Conservation (phyloP, 495 filamentous ascomycete species). For the Neurospora sp. region DNA sequence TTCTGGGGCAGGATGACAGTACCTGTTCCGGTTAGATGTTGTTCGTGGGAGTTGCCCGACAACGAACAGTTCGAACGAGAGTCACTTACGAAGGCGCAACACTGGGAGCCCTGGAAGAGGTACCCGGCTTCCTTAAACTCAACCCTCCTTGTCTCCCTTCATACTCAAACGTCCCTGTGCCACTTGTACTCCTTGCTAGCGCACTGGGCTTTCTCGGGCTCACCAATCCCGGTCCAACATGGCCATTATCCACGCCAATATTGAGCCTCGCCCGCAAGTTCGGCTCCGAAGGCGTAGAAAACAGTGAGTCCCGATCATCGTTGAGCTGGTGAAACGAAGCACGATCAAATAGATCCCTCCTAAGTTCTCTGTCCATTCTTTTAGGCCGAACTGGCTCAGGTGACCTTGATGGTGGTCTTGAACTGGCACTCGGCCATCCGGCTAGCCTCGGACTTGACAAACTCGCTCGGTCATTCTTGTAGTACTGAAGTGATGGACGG, state of each 20-base stretch:
- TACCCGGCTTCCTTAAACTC: not conserved
- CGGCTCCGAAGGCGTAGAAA: not conserved
- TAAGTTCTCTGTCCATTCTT: not conserved
- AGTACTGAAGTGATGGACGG: conserved; percentile 4
- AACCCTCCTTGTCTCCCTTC: not conserved
- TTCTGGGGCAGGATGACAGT: not conserved
- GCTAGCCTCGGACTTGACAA: conserved; percentile 3
- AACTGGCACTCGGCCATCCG: conserved; percentile 2
- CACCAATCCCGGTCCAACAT: not conserved
- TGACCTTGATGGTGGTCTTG: not conserved
- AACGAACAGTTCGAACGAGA: not conserved
- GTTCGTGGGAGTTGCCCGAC: not conserved
- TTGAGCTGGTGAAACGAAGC: not conserved
- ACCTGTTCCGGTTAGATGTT: conserved; percentile 2
- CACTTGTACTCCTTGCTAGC: not conserved
- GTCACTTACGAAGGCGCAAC: conserved; percentile 7
- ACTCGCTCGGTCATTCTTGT: conserved; percentile 9
- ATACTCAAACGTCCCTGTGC: not conserved
- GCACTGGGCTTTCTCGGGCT: not conserved
- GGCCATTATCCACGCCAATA: not conserved
- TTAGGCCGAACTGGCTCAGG: not conserved
- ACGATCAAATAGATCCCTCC: not conserved
- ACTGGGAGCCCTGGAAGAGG: not conserved
- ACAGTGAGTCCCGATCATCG: not conserved
- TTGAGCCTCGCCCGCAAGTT: not conserved